A percentile compares a stretch with the other conserved stretches of the same genome.
Conservation (phyloP, 495 filamentous ascomycete genomes). For the Neurospora discreta region DNA sequence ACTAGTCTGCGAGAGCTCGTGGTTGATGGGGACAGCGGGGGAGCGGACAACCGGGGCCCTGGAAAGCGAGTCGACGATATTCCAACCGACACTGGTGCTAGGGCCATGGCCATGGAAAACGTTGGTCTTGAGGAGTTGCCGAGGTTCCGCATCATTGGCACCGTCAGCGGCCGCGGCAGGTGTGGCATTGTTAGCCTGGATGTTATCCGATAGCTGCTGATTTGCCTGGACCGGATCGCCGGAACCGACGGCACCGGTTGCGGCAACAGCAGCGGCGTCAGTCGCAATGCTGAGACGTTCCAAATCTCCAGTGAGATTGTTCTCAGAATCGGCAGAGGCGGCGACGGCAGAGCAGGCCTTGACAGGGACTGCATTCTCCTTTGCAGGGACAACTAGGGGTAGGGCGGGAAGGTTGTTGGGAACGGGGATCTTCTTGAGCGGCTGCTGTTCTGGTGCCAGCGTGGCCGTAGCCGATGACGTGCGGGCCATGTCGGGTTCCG, state of each 20-base stretch:
- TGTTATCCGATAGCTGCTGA: neutral
- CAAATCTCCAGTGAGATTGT: neutral
- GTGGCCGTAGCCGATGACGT: conserved; percentile 8
- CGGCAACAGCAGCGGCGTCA: neutral
- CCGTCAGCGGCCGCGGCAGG: neutral
- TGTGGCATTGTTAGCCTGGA: neutral
- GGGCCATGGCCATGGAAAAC: neutral
- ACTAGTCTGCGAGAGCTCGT: conserved; percentile 18
- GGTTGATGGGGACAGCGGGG: conserved; percentile 8
- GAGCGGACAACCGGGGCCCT: conserved; percentile 5
- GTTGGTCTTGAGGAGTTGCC: neutral
- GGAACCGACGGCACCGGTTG: neutral
- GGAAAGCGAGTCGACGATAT: neutral
- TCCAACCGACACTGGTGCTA: neutral
- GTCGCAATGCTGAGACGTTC: neutral
- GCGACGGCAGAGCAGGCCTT: neutral
- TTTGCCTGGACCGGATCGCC: neutral
- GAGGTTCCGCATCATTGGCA: neutral
- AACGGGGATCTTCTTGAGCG: neutral
- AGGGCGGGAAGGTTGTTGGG: conserved; percentile 13
- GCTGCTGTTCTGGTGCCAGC: neutral
- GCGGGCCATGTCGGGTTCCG: neutral
- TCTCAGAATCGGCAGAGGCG: neutral
- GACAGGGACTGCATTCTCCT: conserved; percentile 2
- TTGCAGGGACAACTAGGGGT: conserved; percentile 7